Evolutionary conservation across 208 protist species (phyloP).

Genomic region (Endotrypanum monterogeii): DNA sequence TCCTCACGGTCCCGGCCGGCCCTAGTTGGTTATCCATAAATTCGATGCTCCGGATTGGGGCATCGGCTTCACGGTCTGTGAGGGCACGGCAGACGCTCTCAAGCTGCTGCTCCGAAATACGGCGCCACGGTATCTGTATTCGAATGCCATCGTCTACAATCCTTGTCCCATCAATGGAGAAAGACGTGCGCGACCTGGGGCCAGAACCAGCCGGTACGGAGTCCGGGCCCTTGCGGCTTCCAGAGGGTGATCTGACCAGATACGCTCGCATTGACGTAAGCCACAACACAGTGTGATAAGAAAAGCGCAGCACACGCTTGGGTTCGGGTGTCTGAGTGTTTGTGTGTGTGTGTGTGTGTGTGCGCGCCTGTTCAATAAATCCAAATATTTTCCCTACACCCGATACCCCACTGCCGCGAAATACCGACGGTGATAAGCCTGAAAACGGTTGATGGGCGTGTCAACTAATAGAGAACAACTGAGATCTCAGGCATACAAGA

Average conservation of each 20-base stretch:
- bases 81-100: slow-evolving; percentile 66
- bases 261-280: neutral
- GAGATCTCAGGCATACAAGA: no score
- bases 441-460: no score
- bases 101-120: slow-evolving; percentile 49
- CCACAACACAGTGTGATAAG: slow-evolving; percentile 1
- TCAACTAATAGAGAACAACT: no score
- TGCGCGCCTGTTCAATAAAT: no score
- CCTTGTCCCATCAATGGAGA: slow-evolving; percentile 21
- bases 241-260: neutral
- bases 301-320: neutral
- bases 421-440: no score
- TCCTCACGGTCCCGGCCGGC: slow-evolving; percentile 46
- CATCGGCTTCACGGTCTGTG: slow-evolving; percentile 49
- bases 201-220: neutral
- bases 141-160: slow-evolving; percentile 9
- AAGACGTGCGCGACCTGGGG: slow-evolving; percentile 10
- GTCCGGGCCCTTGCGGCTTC: neutral
- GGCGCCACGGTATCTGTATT: slow-evolving; percentile 72
- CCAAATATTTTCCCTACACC: no score
- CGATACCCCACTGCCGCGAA: no score
- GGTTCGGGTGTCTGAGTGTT: no score
- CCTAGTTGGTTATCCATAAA: slow-evolving; percentile 89
- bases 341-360: no score
- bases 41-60: slow-evolving; percentile 62